Conservation (phyloP, 352 stramenopile genomes). For the Phytopythium delawarense region DNA sequence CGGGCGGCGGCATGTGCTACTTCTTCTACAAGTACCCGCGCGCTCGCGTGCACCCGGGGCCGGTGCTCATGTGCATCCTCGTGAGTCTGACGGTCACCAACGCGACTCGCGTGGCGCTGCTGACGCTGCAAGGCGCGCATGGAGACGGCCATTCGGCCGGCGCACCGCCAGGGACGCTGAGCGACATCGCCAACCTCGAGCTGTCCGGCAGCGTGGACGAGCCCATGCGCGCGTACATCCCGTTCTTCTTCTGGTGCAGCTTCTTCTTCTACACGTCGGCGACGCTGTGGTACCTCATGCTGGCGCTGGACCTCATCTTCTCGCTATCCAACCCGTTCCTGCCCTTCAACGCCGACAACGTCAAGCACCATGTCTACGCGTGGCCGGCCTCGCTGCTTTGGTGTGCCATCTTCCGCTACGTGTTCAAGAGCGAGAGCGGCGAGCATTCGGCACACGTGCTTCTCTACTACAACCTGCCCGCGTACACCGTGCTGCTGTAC, state of each 20-base stretch:
- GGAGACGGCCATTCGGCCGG: not conserved
- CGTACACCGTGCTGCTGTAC: slow-evolving; percentile 69
- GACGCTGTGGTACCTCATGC: slow-evolving; percentile 85
- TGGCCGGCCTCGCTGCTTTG: slow-evolving; percentile 69
- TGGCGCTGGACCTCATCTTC: slow-evolving; percentile 82
- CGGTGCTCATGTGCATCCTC: slow-evolving; percentile 78
- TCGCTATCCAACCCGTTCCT: slow-evolving; percentile 86
- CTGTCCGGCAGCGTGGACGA: slow-evolving; percentile 20
- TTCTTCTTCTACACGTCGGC: slow-evolving; percentile 80
- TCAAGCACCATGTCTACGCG: slow-evolving; percentile 81
- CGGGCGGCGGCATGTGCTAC: slow-evolving; percentile 52
- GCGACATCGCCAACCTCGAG: slow-evolving; percentile 56
- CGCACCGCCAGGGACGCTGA: slow-evolving; percentile 42
- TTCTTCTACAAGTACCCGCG: slow-evolving; percentile 70
- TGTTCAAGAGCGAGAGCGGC: slow-evolving; percentile 30
- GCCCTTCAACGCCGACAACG: slow-evolving; percentile 81
- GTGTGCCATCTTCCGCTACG: slow-evolving; percentile 64
- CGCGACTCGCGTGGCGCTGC: slow-evolving; percentile 57
- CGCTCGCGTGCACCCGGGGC: slow-evolving; percentile 57
- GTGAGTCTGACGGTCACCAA: slow-evolving; percentile 63
- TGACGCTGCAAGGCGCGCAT: slow-evolving; percentile 15
- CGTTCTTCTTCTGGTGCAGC: slow-evolving; percentile 81
- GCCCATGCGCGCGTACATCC: slow-evolving; percentile 39
- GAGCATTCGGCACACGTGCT: slow-evolving; percentile 37
- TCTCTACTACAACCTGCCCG: slow-evolving; percentile 65